Evolutionary conservation across 345 rosid genomes (phyloP), one percentile per base, ranked within the genome.

Genomic region (Mercurialis annua): DNA sequence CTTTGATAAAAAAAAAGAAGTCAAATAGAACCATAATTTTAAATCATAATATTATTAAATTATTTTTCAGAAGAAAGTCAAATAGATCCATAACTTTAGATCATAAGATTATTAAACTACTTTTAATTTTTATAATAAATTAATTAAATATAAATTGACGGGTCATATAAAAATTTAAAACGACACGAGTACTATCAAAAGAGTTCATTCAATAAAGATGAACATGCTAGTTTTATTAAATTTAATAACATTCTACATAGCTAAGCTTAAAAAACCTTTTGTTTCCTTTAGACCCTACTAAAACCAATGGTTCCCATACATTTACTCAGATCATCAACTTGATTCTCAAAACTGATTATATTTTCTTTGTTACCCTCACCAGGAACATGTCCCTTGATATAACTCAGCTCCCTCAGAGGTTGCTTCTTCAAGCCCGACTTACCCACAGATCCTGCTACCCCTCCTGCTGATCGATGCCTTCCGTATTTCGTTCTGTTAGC

Each of bases 351-450:
- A 68, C 62, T 36, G 21, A 26, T 65, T 0, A 54, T 10, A 5
- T 79, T 79, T 67, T 79, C 83, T 55, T 79, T 74, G 62, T 74
- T 74, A 20, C 64, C 52, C 5, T 24, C 72, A 27, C 40, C 15
- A 30, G 24, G 29, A 29, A 18, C 3, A 15, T 18, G 47, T 38
- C 2, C 29, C n/a, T 7, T 61, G 24, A 11, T 8, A 46, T 29
- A 52, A 54, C 50, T 73, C 29, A 44, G 66, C 54, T 51, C 49
- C 40, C 68, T 59, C 53, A 5, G 30, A 29, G 36, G 62, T 5
- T 38, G 64, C 67, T 72, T 81, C 75, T 76, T 79, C 38, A 52
- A 1, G 47, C 65, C 33, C 14, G 30, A 48, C 18, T 26, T 42
- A 43, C 31, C 67, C 23, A 11, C n/a, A 6, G 43, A 31, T 27